Conservation (phyloP, 805 yeast genomes). For the Blastobotrys muscicola region DNA sequence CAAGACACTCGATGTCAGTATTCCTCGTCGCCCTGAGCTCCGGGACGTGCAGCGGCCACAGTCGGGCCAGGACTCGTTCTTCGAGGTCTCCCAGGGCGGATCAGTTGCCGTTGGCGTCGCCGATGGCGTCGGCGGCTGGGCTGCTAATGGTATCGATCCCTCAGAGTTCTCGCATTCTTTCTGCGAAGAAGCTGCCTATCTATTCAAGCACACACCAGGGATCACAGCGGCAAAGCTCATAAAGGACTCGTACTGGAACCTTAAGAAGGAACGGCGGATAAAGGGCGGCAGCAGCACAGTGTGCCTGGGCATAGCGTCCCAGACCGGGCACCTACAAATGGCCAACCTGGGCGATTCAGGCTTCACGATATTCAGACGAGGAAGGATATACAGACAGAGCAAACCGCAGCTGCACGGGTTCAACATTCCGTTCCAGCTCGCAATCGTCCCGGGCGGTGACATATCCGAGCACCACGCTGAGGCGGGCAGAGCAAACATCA, state of each 20-base stretch:
- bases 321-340: conserved; percentile 44
- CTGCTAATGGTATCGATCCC: conserved; percentile 83
- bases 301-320: conserved; percentile 59
- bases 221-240: conserved; percentile 5
- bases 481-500: conserved; percentile 45
- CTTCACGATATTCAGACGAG: conserved; percentile 73
- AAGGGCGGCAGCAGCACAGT: conserved; percentile 93
- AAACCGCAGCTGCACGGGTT: conserved; percentile 75
- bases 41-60: conserved; percentile 1
- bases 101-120: conserved; percentile 32
- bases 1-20: background rate
- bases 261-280: conserved; percentile 47
- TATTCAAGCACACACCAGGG: conserved; percentile 23
- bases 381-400: conserved; percentile 53
- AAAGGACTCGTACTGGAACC: conserved; percentile 33
- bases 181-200: conserved; percentile 44
- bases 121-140: conserved; percentile 99
- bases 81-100: conserved; percentile 6
- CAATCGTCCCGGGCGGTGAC: conserved; percentile 62
- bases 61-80: conserved; percentile 6
- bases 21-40: background rate
- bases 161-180: conserved; percentile 77
- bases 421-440: conserved; percentile 86
- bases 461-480: conserved; percentile 74
- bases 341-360: conserved; percentile 93